These are phyloP conservation scores for Smittium culicis DNA, from an alignment of 371 early-diverging fungal species.

Conservation along the genomic window DNA sequence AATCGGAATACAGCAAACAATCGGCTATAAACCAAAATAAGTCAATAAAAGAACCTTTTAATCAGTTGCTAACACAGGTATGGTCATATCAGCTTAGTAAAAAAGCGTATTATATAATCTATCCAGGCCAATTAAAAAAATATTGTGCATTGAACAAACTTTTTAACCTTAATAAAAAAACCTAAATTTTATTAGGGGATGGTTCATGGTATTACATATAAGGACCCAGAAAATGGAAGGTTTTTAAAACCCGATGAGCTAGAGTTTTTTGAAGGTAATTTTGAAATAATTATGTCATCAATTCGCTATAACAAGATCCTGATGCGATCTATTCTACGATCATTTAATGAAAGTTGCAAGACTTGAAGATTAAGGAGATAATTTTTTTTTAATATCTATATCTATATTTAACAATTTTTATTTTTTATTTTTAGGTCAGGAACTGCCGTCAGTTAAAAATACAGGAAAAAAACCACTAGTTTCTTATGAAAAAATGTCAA, in stretches of 20 bases:
- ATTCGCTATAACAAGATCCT: background rate
- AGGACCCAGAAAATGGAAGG: conserved; percentile 56
- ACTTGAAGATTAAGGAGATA: no score
- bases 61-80: conserved; percentile 7
- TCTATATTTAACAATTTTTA: no score
- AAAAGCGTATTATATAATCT: no score
- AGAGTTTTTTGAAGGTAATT: conserved; percentile 36
- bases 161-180: no score
- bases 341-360: no score
- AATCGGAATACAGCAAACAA: background rate
- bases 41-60: background rate
- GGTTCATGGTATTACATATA: conserved; percentile 80
- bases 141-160: no score
- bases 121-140: no score
- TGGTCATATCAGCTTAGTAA: no score
- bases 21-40: background rate
- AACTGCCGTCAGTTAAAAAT: conserved; percentile 39
- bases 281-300: background rate
- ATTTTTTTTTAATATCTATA: no score
- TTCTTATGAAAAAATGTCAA: conserved; percentile 88
- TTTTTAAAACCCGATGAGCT: conserved; percentile 71
- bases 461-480: conserved; percentile 47
- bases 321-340: no score
- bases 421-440: no score
- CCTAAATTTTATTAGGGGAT: conserved; percentile 66